These are phyloP conservation scores for Agrocybe pediades DNA, from an alignment of 768 basidiomycete genomes.

Conservation along the genomic window DNA sequence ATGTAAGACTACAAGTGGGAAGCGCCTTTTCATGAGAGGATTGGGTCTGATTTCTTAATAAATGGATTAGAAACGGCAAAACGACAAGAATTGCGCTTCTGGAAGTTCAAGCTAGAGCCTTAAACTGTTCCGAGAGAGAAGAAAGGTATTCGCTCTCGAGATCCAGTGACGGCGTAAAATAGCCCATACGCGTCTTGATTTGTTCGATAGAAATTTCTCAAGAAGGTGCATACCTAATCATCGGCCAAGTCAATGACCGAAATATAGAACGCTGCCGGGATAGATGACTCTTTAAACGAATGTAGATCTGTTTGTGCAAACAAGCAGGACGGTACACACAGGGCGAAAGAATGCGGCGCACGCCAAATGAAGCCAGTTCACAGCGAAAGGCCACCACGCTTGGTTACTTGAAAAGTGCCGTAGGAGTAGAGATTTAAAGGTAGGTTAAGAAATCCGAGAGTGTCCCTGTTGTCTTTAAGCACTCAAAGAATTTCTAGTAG, in stretches of 20 bases:
- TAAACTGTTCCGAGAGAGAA: slow-evolving; percentile 3
- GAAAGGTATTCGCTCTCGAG: not conserved
- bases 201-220: slow-evolving; percentile 9
- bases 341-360: too few species aligned
- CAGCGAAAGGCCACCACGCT: too few species aligned
- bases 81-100: slow-evolving; percentile 1
- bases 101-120: slow-evolving; percentile 5
- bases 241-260: not conserved
- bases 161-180: not conserved
- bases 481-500: too few species aligned
- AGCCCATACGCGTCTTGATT: not conserved
- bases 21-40: slow-evolving; percentile 5
- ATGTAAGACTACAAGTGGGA: not conserved
- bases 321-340: too few species aligned
- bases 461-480: too few species aligned
- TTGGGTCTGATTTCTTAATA: slow-evolving; percentile 1
- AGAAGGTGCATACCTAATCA: slow-evolving; percentile 15
- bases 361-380: too few species aligned
- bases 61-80: not conserved
- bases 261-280: not conserved
- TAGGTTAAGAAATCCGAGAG: too few species aligned
- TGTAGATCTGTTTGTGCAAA: too few species aligned
- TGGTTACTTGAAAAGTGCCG: too few species aligned
- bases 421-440: too few species aligned
- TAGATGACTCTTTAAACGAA: not conserved